phyloP scores from a whole-genome alignment of 2,329 filamentous ascomycete species.

The Diaporthe sp. region DNA sequence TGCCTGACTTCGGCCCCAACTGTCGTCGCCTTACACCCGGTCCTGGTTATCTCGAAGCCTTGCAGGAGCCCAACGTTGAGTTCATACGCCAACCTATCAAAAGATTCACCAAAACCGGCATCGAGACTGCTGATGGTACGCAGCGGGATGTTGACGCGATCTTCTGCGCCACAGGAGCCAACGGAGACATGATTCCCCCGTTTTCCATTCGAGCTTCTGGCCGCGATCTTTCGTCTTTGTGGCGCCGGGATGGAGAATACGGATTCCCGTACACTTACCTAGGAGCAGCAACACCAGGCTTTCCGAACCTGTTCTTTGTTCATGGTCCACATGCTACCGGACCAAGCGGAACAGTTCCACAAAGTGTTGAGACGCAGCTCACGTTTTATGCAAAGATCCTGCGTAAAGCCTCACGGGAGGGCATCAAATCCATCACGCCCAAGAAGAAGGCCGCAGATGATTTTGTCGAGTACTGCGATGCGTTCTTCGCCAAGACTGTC shows the following conservation, averaged over 20 bases:
- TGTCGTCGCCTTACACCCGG: constrained; percentile 76
- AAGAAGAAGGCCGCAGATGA: constrained; percentile 73
- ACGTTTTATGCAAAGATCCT: constrained; percentile 76
- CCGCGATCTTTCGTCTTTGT: constrained; percentile 66
- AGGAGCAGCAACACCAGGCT: constrained; percentile 72
- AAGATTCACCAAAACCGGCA: constrained; percentile 70
- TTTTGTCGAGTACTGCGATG: constrained; percentile 70
- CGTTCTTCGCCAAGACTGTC: constrained; percentile 68
- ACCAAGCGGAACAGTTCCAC: constrained; percentile 75
- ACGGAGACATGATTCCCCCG: constrained; percentile 69
- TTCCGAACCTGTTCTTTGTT: constrained; percentile 77
- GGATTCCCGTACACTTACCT: constrained; percentile 79
- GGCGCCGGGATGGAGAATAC: constrained; percentile 67
- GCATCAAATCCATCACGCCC: constrained; percentile 73
- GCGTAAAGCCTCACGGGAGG: constrained; percentile 75
- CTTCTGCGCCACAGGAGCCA: constrained; percentile 78
- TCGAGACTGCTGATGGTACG: constrained; percentile 70
- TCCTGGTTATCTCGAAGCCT: constrained; percentile 76
- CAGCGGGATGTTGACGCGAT: constrained; percentile 73
- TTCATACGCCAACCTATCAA: constrained; percentile 71
- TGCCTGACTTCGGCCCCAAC: constrained; percentile 74
- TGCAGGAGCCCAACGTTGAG: constrained; percentile 72
- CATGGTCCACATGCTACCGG: constrained; percentile 72
- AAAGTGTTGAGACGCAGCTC: constrained; percentile 75
- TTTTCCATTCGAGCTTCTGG: constrained; percentile 72